Evolutionary conservation across 805 yeast genomes (phyloP).

Genomic region (Pichia thaimueangensis): DNA sequence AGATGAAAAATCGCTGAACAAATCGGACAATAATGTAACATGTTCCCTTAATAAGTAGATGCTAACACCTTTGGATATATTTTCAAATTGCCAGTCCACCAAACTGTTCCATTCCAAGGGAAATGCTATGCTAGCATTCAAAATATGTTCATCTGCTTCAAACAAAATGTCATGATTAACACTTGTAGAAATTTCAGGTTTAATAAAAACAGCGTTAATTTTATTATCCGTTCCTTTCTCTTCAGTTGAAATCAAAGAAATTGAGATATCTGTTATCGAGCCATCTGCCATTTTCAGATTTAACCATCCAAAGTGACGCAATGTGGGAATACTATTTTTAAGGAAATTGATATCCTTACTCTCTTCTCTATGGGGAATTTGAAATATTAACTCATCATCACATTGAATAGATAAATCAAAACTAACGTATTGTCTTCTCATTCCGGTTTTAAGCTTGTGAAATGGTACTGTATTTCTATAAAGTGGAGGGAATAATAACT

Average conservation of each 20-base stretch:
- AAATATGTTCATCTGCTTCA: constrained; percentile 48
- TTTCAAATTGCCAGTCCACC: constrained; percentile 59
- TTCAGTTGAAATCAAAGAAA: constrained; percentile 46
- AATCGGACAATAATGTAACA: constrained; percentile 61
- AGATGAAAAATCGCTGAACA: constrained; percentile 67
- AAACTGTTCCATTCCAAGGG: constrained; percentile 83
- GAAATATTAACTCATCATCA: constrained; percentile 57
- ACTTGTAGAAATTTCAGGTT: constrained; percentile 68
- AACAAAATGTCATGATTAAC: constrained; percentile 83
- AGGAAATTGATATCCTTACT: constrained; percentile 55
- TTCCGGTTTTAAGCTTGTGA: constrained; percentile 38
- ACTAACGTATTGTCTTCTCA: constrained; percentile 47
- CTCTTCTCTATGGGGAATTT: constrained; percentile 79
- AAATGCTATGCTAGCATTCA: constrained; percentile 53
- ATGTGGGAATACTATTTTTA: constrained; percentile 14
- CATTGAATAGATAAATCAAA: constrained; percentile 51
- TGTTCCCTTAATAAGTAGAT: constrained; percentile 79
- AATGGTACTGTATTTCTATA: constrained; percentile 49
- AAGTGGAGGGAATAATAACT: constrained; percentile 59
- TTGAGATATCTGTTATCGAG: constrained; percentile 40
- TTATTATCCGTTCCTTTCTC: constrained; percentile 50
- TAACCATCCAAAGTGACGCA: constrained; percentile 87
- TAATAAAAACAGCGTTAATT: constrained; percentile 38
- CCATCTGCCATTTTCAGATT: constrained; percentile 58
- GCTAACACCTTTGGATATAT: constrained; percentile 45